Percentiles rank a stretch among this genome's conserved stretches.
phyloP scores from a whole-genome alignment of 164 flowering plant species.

The Tetrastigma voinierianum region DNA sequence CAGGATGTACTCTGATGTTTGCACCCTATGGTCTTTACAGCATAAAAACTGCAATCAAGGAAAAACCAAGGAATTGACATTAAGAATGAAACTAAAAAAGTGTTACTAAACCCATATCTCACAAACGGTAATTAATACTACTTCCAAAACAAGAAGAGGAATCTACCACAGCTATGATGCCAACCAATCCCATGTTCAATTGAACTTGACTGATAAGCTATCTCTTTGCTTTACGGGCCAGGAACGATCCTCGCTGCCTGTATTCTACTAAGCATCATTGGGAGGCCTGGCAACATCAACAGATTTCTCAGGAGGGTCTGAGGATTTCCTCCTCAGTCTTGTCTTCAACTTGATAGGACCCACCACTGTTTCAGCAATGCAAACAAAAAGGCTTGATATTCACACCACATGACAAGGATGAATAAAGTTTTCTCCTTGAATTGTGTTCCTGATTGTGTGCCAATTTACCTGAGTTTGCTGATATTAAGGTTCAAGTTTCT shows the following conservation, averaged over 20 bases:
- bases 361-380: conserved; percentile 54
- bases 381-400: conserved; percentile 9
- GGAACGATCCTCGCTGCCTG: conserved; percentile 56
- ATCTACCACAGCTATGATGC: background rate
- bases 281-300: conserved; percentile 18
- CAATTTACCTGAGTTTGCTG: conserved; percentile 63
- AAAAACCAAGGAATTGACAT: background rate
- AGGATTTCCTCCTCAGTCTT: conserved; percentile 20
- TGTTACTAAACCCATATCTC: background rate
- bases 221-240: conserved; percentile 43
- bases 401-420: background rate
- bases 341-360: conserved; percentile 24
- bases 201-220: background rate
- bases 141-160: background rate
- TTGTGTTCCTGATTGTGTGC: background rate
- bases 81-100: background rate
- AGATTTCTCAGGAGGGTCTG: conserved; percentile 35
- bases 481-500: conserved; percentile 69
- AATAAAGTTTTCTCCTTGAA: background rate
- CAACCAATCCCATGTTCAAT: background rate
- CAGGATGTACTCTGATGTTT: background rate
- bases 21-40: background rate
- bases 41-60: background rate
- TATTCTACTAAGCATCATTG: conserved; percentile 55
- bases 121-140: background rate